phyloP scores from a whole-genome alignment of 441 rosid species.

The Gossypium laxum region DNA sequence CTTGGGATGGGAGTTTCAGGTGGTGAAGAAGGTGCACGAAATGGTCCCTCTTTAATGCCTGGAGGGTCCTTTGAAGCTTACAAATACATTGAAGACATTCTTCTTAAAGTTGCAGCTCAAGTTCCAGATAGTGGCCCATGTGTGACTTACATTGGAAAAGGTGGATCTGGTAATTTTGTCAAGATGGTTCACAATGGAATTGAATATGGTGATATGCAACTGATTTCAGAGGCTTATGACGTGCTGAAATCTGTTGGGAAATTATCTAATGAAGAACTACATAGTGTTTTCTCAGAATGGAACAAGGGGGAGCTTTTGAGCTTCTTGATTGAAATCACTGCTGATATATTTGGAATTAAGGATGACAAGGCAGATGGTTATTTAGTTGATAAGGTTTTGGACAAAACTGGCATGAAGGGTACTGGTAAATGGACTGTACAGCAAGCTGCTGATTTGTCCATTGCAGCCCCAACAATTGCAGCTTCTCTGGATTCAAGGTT shows the following conservation, averaged over 20 bases:
- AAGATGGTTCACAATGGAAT: constrained; percentile 6
- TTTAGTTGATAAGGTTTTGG: background rate
- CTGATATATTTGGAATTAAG: constrained; percentile 4
- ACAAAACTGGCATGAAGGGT: constrained; percentile 6
- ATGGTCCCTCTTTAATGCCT: constrained; percentile 95
- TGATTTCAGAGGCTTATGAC: background rate
- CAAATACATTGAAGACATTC: constrained; percentile 75
- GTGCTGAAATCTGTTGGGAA: background rate
- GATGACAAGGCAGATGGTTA: constrained; percentile 1
- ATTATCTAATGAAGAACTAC: constrained; percentile 5
- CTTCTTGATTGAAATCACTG: constrained; percentile 6
- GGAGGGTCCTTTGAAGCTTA: constrained; percentile 82
- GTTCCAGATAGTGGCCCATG: constrained; percentile 86
- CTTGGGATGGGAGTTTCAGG: constrained; percentile 2
- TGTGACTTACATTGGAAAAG: constrained; percentile 74
- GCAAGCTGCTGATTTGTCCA: constrained; percentile 1
- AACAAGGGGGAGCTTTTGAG: constrained; percentile 1
- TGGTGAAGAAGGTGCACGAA: constrained; percentile 87
- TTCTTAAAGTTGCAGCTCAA: constrained; percentile 88
- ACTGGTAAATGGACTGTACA: constrained; percentile 7
- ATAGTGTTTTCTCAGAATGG: constrained; percentile 1
- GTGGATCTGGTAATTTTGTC: constrained; percentile 26
- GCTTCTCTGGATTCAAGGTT: constrained; percentile 5
- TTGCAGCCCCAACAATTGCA: background rate
- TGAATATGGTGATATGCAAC: constrained; percentile 4